Evolutionary conservation across 495 filamentous ascomycete genomes (phyloP).

Genomic region (Xylaria scruposa): DNA sequence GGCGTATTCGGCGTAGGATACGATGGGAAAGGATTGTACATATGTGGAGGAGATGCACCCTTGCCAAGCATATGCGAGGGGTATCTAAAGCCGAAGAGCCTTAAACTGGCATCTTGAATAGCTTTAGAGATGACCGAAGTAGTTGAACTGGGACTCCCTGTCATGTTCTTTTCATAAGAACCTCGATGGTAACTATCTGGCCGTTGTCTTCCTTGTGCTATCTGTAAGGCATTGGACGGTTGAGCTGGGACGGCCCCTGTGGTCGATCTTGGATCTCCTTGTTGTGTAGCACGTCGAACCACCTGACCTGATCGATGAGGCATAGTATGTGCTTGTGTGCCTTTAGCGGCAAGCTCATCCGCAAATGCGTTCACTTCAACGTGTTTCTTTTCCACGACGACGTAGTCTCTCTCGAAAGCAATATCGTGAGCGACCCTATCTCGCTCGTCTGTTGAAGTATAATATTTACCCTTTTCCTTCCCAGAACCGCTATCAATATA

Average conservation of each 20-base stretch:
- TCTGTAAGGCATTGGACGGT: conserved; percentile 69
- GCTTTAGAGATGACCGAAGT: conserved; percentile 94
- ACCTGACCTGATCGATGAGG: conserved; percentile 56
- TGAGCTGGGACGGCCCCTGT: conserved; percentile 65
- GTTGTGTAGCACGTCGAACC: conserved; percentile 65
- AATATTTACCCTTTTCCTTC: conserved; percentile 36
- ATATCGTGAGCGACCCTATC: conserved; percentile 86
- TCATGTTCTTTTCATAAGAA: conserved; percentile 82
- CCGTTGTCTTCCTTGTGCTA: conserved; percentile 63
- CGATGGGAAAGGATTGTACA: conserved; percentile 81
- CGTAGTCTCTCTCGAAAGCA: conserved; percentile 90
- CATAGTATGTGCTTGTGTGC: conserved; percentile 60
- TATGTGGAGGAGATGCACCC: conserved; percentile 76
- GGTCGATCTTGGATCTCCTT: conserved; percentile 63
- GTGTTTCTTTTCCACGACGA: conserved; percentile 90
- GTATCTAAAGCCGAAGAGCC: conserved; percentile 77
- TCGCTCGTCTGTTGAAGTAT: conserved; percentile 62
- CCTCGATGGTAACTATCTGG: conserved; percentile 67
- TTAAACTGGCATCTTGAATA: conserved; percentile 88
- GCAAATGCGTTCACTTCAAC: conserved; percentile 98
- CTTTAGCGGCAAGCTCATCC: conserved; percentile 87
- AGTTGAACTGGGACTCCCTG: conserved; percentile 76
- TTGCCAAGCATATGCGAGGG: conserved; percentile 70
- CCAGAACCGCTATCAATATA: conserved; percentile 25
- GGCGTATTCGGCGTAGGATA: conserved; percentile 72